Evolutionary conservation across 768 basidiomycete species (phyloP), one percentile per base, ranked within the genome.

Genomic region (Phylloporus sp.): DNA sequence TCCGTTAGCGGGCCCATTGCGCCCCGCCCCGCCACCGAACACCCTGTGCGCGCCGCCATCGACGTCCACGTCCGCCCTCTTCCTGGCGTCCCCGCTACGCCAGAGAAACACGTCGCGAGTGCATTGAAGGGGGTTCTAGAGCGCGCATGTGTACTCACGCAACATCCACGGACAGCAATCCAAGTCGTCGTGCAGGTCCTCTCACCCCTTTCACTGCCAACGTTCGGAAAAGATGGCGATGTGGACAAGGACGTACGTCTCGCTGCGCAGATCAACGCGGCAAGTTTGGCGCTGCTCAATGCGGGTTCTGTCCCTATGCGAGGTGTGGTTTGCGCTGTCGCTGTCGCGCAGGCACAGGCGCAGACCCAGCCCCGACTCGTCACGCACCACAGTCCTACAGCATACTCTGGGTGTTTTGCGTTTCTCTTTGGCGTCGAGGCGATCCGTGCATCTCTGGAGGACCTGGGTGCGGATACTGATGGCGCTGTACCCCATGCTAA

Each of bases 1-100:
- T 90, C 90, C 5, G 66, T 91, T 31, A 88, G 88, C 13, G 91
- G 91, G 0, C 91, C 91, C 18, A 84, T 91, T 40, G 84, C 91
- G 56, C 85, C 85, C 44, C 77, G 88, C 16, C 72, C 83, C 8
- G 79, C 81, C 4, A 68, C 78, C 8, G 91, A 93, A 70, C 77
- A 81, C 27, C 80, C 90, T 10, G 83, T 83, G 11, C 80, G 82
- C 49, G 82, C 88, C 0, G 82, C 87, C 0, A 79, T 93, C 56
- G 91, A 93, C 60, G 82, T 92, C 36, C 69, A 73, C 41, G 74
- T 90, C 9, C 79, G 89, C 3, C 89, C 91, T 0, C 71, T 91
- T 16, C 76, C 82, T 20, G 77, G 80, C 40, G 73, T 90, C 10
- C 77, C 91, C 8, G 85, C 82, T 5, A 88, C 86, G 9, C 75